Evolutionary conservation across 352 stramenopile genomes (phyloP), one percentile per base, ranked within the genome.

Genomic region (Pythium scleroteichum): DNA sequence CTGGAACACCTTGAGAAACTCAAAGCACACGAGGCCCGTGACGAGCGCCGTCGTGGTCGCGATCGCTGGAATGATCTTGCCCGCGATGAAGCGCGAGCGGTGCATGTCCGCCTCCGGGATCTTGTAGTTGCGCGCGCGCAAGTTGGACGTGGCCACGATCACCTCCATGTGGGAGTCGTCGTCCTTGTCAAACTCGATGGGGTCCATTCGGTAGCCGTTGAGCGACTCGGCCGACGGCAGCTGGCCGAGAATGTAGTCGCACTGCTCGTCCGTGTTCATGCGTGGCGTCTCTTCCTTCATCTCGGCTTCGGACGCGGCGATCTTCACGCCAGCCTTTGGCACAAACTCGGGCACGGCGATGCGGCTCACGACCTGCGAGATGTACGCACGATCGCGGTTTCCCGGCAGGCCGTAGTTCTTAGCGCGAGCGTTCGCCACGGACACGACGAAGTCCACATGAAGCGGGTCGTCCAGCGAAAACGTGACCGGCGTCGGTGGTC

Each of bases 61-160:
- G 72, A 99, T 99, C 16, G 98, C 98, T 12, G 98, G 98, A 62
- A 99, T 99, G 71, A 99, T 99, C 70, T 98, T 98, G 50, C 98
- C 98, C n/a, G 98, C 98, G 78, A 99, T 99, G 29, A 98, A 97
- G 50, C 98, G 96, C 27, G 96, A 98, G 53, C 97, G 94, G 78
- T 99, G 96, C 71, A 98, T 97, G 67, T 99, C 96, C 44, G 86
- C 96, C 53, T 98, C 97, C 16, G 89, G 91, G 57, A 99, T 99
- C 44, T 90, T 94, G 81, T 99, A 99, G 69, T 98, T 98, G 20
- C 97, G 87, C 6, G 96, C 97, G 16, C 98, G 94, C 33, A 99
- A 69, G 72, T 99, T 99, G 16, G 93, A 98, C 19, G 95, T 98
- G 29, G 96, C 90, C 14, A 98, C 96, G 14, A 99, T 97, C 53